Percentiles rank a stretch among this genome's conserved stretches.
Evolutionary conservation across 148 eudicot genomes (phyloP).

Genomic region (Salicornia ramosissima): DNA sequence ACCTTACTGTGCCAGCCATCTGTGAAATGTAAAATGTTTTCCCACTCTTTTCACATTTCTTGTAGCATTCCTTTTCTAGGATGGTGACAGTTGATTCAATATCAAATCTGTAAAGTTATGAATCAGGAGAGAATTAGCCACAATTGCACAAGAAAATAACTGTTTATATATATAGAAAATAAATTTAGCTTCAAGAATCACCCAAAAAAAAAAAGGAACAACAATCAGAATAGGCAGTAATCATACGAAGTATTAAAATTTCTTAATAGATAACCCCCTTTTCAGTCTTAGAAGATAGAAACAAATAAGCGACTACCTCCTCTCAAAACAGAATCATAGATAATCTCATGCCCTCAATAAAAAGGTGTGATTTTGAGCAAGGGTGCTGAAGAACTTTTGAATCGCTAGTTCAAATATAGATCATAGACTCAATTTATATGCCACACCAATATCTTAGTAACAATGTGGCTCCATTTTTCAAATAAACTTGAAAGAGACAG

Average conservation of each 20-base stretch:
- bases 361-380: background rate
- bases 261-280: background rate
- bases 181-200: background rate
- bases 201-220: too few species aligned
- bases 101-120: conserved; percentile 49
- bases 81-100: conserved; percentile 42
- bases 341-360: background rate
- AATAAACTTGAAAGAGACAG: background rate
- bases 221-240: background rate
- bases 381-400: background rate
- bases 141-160: background rate
- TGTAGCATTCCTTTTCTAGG: conserved; percentile 74
- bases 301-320: background rate
- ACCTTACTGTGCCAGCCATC: conserved; percentile 82
- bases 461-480: background rate
- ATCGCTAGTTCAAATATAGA: background rate
- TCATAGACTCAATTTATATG: background rate
- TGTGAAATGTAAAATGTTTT: conserved; percentile 82
- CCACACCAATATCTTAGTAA: background rate
- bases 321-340: too few species aligned
- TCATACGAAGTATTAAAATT: background rate
- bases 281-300: background rate
- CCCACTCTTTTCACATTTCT: conserved; percentile 63
- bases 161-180: background rate
- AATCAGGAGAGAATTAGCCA: background rate